A percentile compares a stretch with the other conserved stretches of the same genome.
Evolutionary conservation across 2,329 filamentous ascomycete species (phyloP).

Genomic region (Aspergillus phoenicis): DNA sequence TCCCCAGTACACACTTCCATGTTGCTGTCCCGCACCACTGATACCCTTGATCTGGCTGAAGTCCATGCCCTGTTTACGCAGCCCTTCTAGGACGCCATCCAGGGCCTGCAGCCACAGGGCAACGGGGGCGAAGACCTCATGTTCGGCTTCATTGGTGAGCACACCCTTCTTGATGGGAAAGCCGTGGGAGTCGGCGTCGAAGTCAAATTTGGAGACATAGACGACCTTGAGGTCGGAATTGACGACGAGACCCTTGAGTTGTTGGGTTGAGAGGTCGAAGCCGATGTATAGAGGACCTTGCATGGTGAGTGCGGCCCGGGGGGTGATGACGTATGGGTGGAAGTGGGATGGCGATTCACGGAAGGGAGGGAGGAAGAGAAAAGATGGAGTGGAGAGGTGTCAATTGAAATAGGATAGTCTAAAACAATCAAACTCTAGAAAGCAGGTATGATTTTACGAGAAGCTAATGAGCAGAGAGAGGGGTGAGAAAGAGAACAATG

Average conservation of each 20-base stretch:
- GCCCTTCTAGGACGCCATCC: conserved; percentile 76
- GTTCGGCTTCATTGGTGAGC: conserved; percentile 74
- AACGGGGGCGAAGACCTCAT: conserved; percentile 90
- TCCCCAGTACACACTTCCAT: conserved; percentile 95
- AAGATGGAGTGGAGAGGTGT: background rate
- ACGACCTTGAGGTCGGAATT: conserved; percentile 78
- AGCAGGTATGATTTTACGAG: background rate
- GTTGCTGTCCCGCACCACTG: conserved; percentile 93
- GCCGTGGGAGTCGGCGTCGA: conserved; percentile 78
- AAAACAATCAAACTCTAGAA: background rate
- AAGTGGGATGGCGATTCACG: background rate
- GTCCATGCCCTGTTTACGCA: conserved; percentile 70
- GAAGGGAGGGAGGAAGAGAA: background rate
- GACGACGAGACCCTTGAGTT: conserved; percentile 91
- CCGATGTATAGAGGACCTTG: conserved; percentile 75
- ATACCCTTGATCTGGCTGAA: conserved; percentile 76
- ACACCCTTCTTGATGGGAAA: conserved; percentile 90
- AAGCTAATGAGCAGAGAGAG: background rate
- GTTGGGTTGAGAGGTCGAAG: conserved; percentile 95
- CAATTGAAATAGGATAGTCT: background rate
- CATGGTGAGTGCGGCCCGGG: conserved; percentile 35
- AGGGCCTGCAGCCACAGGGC: conserved; percentile 93
- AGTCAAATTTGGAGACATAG: conserved; percentile 88
- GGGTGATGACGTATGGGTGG: conserved; percentile 7
- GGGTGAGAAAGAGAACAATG: background rate